phyloP scores from a whole-genome alignment of 2,329 filamentous ascomycete species.

The Ceratocystis lukuohia region DNA sequence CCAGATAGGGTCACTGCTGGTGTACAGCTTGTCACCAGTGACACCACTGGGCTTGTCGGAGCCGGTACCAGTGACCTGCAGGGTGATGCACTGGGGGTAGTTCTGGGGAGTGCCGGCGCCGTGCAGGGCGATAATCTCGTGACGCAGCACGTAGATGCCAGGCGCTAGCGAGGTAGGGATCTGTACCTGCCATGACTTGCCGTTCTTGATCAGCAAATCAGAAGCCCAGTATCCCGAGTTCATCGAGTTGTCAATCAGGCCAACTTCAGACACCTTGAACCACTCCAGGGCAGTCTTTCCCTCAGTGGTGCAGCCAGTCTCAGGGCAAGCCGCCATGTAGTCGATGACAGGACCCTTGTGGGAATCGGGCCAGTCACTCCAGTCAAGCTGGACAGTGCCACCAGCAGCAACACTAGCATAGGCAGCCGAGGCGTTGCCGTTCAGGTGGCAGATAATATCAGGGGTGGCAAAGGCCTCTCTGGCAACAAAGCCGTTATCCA shows the following conservation, averaged over 20 bases:
- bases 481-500: constrained; percentile 34
- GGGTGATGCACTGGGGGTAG: constrained; percentile 41
- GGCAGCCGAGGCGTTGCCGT: constrained; percentile 29
- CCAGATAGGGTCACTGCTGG: constrained; percentile 26
- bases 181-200: constrained; percentile 34
- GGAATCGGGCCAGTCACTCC: constrained; percentile 51
- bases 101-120: constrained; percentile 34
- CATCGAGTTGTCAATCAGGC: constrained; percentile 33
- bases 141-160: constrained; percentile 42
- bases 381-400: constrained; percentile 43
- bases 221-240: constrained; percentile 40
- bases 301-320: constrained; percentile 38
- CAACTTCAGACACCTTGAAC: constrained; percentile 46
- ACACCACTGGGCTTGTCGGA: constrained; percentile 23
- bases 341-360: constrained; percentile 49
- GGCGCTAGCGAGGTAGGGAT: constrained; percentile 35
- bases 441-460: constrained; percentile 38
- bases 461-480: constrained; percentile 29
- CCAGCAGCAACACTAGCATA: constrained; percentile 43
- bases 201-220: constrained; percentile 37
- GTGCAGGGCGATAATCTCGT: constrained; percentile 45
- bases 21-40: constrained; percentile 29
- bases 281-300: constrained; percentile 40
- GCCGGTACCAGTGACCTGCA: constrained; percentile 33
- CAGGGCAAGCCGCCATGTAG: constrained; percentile 44